Percentiles rank a stretch among this genome's conserved stretches.
These are phyloP conservation scores for Lolium rigidum DNA, from an alignment of 176 grass and related monocot species.

Conservation along the genomic window DNA sequence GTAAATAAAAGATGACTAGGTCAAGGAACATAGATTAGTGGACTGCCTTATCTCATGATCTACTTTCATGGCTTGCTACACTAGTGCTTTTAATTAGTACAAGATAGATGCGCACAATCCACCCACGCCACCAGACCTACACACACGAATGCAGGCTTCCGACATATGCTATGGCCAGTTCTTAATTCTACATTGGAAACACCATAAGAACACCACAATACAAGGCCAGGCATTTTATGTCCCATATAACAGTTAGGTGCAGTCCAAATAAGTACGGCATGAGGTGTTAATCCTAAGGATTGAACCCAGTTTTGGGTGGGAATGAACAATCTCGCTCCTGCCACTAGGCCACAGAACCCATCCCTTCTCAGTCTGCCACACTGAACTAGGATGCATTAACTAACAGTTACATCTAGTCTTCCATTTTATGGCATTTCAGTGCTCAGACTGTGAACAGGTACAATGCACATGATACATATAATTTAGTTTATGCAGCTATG, in stretches of 20 bases:
- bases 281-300: background rate
- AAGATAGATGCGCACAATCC: background rate
- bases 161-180: background rate
- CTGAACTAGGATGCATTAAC: background rate
- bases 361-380: background rate
- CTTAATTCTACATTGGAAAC: no score
- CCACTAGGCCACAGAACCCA: background rate
- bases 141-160: background rate
- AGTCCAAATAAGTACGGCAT: background rate
- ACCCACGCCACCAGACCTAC: background rate
- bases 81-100: background rate
- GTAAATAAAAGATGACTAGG: background rate
- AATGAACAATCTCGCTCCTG: background rate
- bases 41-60: background rate
- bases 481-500: constrained; percentile 3
- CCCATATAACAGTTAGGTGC: background rate
- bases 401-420: no score
- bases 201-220: background rate
- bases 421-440: no score
- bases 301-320: constrained; percentile 12
- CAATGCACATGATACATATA: background rate
- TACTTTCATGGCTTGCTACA: constrained; percentile 12
- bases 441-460: no score
- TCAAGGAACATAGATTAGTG: constrained; percentile 1
- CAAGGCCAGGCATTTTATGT: background rate